These are phyloP conservation scores for Cryphonectria naterciae DNA, from an alignment of 2,329 filamentous ascomycete genomes.

Conservation along the genomic window DNA sequence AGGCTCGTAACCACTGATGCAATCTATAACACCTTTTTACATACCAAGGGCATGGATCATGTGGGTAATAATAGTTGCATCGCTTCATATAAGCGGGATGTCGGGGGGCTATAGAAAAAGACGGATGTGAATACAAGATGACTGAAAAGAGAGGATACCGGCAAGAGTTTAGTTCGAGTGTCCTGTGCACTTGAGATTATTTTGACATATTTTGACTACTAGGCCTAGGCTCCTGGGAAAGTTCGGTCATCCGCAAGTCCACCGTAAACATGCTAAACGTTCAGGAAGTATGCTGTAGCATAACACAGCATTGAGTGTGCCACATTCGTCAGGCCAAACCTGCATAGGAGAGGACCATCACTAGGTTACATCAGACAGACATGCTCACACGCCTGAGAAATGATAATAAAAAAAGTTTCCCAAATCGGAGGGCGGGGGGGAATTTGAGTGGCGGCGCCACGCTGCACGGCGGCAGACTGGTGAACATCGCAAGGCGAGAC, in stretches of 20 bases:
- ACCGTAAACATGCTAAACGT: not conserved
- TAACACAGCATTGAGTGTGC: not conserved
- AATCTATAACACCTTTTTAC: not conserved
- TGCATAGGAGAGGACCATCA: slow-evolving; percentile 71
- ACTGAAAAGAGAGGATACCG: not conserved
- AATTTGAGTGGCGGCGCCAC: not conserved
- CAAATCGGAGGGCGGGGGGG: not conserved
- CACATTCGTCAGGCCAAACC: slow-evolving; percentile 57
- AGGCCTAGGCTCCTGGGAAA: not conserved
- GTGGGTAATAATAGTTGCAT: not conserved
- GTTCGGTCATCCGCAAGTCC: not conserved
- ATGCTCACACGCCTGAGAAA: slow-evolving; percentile 58
- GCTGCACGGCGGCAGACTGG: not conserved
- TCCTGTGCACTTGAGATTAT: not conserved
- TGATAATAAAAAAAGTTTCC: slow-evolving; percentile 72
- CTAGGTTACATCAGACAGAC: slow-evolving; percentile 70
- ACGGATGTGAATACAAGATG: not conserved
- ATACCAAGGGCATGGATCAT: not conserved
- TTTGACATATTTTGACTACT: not conserved
- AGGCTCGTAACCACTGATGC: not conserved
- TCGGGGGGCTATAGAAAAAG: not conserved
- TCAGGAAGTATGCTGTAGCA: not conserved
- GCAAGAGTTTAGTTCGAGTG: not conserved
- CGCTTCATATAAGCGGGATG: no score
- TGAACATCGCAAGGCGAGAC: not conserved